phyloP scores from a whole-genome alignment of 2,329 filamentous ascomycete species.

The Diaporthe australafricana region DNA sequence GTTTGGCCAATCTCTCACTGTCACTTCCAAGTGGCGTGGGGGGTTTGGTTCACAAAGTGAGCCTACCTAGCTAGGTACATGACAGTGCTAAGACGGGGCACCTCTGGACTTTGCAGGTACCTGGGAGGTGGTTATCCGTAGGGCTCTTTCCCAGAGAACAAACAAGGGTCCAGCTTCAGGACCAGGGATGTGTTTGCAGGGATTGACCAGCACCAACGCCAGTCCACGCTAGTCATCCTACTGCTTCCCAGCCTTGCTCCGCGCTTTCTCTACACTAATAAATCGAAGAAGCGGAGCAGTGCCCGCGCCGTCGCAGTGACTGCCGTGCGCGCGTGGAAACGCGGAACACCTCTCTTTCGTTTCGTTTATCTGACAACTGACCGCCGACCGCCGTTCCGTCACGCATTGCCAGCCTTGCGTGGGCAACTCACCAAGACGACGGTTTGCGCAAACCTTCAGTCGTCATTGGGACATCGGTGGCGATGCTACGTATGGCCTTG shows the following conservation, averaged over 20 bases:
- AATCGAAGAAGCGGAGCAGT: constrained; percentile 5
- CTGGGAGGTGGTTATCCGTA: not conserved
- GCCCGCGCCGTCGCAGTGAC: not conserved
- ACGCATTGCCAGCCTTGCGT: not conserved
- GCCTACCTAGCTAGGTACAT: too few species aligned
- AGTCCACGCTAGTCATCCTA: not conserved
- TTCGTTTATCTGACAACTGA: not conserved
- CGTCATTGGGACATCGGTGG: not conserved
- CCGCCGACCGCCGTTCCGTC: not conserved
- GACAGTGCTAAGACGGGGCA: not conserved
- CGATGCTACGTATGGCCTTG: not conserved
- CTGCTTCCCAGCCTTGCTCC: not conserved
- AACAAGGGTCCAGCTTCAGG: not conserved
- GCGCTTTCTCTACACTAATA: not conserved
- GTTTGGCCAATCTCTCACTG: not conserved
- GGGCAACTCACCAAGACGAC: not conserved
- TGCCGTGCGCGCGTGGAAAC: not conserved
- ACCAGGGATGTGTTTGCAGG: not conserved
- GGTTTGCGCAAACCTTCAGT: not conserved
- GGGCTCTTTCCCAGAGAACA: not conserved
- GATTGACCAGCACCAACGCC: not conserved
- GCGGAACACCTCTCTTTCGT: not conserved
- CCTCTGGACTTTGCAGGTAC: not conserved
- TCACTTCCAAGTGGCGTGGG: not conserved
- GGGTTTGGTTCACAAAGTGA: too few species aligned